A percentile compares a stretch with the other conserved stretches of the same genome.
phyloP scores from a whole-genome alignment of 2,329 filamentous ascomycete genomes.

The Penicillium janthinellum region DNA sequence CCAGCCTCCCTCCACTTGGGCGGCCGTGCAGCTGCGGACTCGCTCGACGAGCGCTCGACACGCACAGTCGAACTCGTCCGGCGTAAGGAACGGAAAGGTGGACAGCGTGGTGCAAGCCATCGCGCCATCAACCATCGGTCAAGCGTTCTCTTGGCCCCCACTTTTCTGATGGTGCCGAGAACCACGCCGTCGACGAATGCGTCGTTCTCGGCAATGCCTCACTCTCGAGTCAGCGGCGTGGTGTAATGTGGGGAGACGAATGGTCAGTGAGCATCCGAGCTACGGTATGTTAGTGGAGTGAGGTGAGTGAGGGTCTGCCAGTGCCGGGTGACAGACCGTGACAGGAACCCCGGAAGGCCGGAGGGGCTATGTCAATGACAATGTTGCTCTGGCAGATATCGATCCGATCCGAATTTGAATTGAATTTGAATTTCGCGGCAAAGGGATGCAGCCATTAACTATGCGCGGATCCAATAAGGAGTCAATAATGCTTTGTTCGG shows the following conservation, averaged over 20 bases:
- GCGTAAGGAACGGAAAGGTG: conserved; percentile 62
- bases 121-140: conserved; percentile 5
- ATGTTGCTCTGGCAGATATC: conserved; percentile 3
- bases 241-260: neutral
- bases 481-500: neutral
- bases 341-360: neutral
- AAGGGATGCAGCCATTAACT: conserved; percentile 1
- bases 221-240: neutral
- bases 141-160: neutral
- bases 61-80: conserved; percentile 65
- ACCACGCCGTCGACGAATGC: conserved; percentile 11
- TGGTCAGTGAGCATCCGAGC: neutral
- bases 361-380: neutral
- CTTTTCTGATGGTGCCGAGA: conserved; percentile 4
- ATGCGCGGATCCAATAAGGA: conserved; percentile 5
- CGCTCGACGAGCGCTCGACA: conserved; percentile 59
- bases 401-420: neutral
- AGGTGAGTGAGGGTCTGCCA: too few relatives aligned
- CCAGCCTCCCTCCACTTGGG: conserved; percentile 58
- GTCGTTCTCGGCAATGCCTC: neutral
- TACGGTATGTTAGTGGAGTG: neutral
- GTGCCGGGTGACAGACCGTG: neutral
- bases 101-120: conserved; percentile 25
- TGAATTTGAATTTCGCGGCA: neutral
- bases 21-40: conserved; percentile 37